Percentiles rank a stretch among this genome's conserved stretches.
These are phyloP conservation scores for Ambrosia trifida DNA, from an alignment of 129 eudicot genomes.

Conservation along the genomic window DNA sequence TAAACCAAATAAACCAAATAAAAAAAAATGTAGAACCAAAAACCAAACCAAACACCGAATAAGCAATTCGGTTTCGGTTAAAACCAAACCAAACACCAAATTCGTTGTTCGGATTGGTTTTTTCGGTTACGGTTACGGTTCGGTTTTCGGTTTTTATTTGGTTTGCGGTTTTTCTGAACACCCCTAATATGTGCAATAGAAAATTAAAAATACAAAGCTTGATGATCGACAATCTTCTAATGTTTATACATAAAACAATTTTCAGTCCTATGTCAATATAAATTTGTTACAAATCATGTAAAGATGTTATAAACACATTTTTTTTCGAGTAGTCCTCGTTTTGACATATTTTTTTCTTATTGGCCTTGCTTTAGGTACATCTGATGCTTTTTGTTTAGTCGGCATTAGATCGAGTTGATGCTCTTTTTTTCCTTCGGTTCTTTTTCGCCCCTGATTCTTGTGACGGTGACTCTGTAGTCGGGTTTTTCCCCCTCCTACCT, in stretches of 20 bases:
- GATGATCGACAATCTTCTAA: constrained; percentile 4
- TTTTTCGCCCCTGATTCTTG: constrained; percentile 33
- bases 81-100: no score
- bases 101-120: no score
- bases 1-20: no score
- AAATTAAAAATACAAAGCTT: constrained; percentile 8
- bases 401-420: constrained; percentile 22
- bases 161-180: no score
- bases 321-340: not conserved
- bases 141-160: no score
- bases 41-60: no score
- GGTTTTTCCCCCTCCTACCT: constrained; percentile 38
- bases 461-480: constrained; percentile 32
- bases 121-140: no score
- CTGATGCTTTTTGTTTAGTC: not conserved
- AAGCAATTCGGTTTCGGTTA: no score
- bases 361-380: not conserved
- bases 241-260: constrained; percentile 19
- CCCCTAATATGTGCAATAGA: constrained; percentile 6
- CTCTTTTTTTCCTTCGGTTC: constrained; percentile 34
- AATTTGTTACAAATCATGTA: constrained; percentile 18
- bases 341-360: not conserved
- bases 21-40: no score
- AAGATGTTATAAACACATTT: not conserved
- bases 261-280: constrained; percentile 1